Evolutionary conservation across 2,329 filamentous ascomycete species (phyloP).

Genomic region (Epicoccum sorghinum): DNA sequence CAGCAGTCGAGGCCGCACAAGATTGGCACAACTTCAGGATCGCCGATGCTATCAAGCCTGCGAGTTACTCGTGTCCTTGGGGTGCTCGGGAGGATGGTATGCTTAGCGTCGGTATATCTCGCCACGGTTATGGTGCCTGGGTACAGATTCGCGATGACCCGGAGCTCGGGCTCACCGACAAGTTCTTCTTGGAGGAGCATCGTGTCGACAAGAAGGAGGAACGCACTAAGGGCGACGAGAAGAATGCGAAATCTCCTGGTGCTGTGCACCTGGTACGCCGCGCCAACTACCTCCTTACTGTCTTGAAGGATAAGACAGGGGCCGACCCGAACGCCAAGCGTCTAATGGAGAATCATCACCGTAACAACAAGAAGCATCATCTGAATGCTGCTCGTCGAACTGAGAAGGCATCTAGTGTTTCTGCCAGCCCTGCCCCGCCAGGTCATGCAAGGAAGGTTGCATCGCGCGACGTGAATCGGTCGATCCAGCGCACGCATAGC

Average conservation of each 20-base stretch:
- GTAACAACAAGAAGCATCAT: slow-evolving; percentile 83
- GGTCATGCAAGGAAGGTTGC: slow-evolving; percentile 43
- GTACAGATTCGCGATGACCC: slow-evolving; percentile 89
- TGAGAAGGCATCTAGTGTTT: slow-evolving; percentile 65
- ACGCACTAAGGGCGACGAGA: slow-evolving; percentile 74
- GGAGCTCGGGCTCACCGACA: slow-evolving; percentile 83
- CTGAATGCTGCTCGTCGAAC: slow-evolving; percentile 62
- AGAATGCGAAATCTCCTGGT: slow-evolving; percentile 86
- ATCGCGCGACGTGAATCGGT: slow-evolving; percentile 46
- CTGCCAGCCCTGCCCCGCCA: slow-evolving; percentile 72
- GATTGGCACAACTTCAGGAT: slow-evolving; percentile 85
- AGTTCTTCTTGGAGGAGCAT: slow-evolving; percentile 96
- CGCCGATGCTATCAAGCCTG: slow-evolving; percentile 87
- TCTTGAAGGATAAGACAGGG: slow-evolving; percentile 81
- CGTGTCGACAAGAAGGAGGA: slow-evolving; percentile 98
- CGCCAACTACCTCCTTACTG: slow-evolving; percentile 93
- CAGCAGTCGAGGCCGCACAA: slow-evolving; percentile 67
- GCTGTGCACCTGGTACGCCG: slow-evolving; percentile 95
- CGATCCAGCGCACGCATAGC: slow-evolving; percentile 45
- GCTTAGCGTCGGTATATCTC: slow-evolving; percentile 91
- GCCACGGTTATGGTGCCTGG: slow-evolving; percentile 96
- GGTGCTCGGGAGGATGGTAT: slow-evolving; percentile 94
- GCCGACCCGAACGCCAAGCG: slow-evolving; percentile 77
- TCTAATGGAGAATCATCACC: slow-evolving; percentile 89
- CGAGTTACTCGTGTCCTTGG: slow-evolving; percentile 91